Percentiles rank a stretch among this genome's conserved stretches.
These are phyloP conservation scores for Hemerocallis citrina DNA, from an alignment of 106 monocot species.

Conservation along the genomic window DNA sequence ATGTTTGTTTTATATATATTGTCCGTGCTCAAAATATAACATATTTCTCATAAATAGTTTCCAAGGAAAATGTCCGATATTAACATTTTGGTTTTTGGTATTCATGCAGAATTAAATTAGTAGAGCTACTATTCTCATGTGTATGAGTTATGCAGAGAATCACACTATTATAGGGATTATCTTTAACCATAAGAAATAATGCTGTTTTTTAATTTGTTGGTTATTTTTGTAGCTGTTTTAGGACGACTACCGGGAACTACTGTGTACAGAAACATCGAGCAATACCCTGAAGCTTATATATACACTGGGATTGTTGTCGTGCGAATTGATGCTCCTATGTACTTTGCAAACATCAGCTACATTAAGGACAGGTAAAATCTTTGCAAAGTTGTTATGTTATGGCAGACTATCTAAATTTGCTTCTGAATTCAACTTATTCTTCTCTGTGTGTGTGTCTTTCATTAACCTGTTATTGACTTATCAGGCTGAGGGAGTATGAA, in stretches of 20 bases:
- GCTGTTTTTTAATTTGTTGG: too few relatives aligned
- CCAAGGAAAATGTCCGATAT: too few relatives aligned
- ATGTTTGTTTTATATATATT: too few relatives aligned
- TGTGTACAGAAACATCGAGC: constrained; percentile 75
- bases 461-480: constrained; percentile 6
- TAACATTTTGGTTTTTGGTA: neutral
- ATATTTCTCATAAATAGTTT: neutral
- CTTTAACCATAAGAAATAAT: too few relatives aligned
- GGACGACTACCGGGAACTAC: constrained; percentile 97
- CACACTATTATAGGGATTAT: too few relatives aligned
- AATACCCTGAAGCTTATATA: constrained; percentile 94
- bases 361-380: constrained; percentile 82
- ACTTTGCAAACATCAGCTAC: constrained; percentile 92
- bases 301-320: constrained; percentile 90
- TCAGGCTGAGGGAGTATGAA: constrained; percentile 88
- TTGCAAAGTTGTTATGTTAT: neutral
- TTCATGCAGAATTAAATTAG: neutral
- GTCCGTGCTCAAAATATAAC: too few relatives aligned
- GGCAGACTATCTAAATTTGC: neutral
- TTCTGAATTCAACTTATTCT: neutral
- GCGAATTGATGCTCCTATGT: constrained; percentile 86
- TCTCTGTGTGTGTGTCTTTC: neutral
- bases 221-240: constrained; percentile 52
- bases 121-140: too few relatives aligned
- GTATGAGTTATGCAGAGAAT: too few relatives aligned